Evolutionary conservation across 345 rosid species (phyloP).

Genomic region (Mallotus nudiflorus): DNA sequence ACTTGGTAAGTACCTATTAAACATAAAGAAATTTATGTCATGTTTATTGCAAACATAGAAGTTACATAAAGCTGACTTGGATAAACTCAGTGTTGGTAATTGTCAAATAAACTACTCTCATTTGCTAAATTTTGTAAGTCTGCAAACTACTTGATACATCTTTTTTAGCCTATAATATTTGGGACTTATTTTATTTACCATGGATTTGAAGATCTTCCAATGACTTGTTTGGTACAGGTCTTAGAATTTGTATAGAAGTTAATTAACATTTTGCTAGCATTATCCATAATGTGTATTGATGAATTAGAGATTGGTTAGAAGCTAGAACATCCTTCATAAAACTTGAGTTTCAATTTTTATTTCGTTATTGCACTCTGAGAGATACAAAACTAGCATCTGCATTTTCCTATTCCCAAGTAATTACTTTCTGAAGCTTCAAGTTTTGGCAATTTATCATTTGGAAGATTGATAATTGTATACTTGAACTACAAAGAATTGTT

Average conservation of each 20-base stretch:
- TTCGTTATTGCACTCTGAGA: not conserved
- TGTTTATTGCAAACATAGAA: too few relatives aligned
- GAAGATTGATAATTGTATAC: not conserved
- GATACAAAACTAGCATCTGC: not conserved
- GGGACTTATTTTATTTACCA: not conserved
- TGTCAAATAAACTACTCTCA: too few relatives aligned
- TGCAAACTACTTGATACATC: too few relatives aligned
- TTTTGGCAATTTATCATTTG: slow-evolving; percentile 4
- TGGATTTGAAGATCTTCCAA: not conserved
- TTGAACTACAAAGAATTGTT: not conserved
- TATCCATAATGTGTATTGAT: too few relatives aligned
- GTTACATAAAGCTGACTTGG: too few relatives aligned
- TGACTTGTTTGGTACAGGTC: not conserved
- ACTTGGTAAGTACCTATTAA: too few relatives aligned
- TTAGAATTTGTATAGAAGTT: not conserved
- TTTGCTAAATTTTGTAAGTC: too few relatives aligned
- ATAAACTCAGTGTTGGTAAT: too few relatives aligned
- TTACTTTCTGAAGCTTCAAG: not conserved
- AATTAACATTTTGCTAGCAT: not conserved
- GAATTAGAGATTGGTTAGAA: too few relatives aligned
- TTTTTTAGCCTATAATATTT: too few relatives aligned
- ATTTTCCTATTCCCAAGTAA: not conserved
- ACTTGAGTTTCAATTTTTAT: not conserved
- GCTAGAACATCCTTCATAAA: not conserved
- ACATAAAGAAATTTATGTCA: too few relatives aligned